Evolutionary conservation across 78 protist species (phyloP).

Genomic region (Chrysochromulina tobinii): DNA sequence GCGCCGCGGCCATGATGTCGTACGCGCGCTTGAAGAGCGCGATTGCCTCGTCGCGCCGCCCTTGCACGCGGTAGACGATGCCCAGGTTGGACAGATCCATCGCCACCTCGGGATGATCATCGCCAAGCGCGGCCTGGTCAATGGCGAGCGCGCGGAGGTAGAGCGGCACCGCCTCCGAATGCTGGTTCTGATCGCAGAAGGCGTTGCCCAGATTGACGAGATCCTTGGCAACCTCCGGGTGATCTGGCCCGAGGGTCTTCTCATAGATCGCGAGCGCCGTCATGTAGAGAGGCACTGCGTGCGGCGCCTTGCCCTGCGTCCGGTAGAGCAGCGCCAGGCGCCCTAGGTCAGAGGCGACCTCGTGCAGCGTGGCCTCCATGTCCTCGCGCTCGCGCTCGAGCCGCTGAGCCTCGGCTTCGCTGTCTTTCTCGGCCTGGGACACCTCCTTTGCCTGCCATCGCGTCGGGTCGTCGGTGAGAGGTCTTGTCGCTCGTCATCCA

Average conservation of each 20-base stretch:
- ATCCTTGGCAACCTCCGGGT: constrained; percentile 4
- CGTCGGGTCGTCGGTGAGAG: too few species aligned
- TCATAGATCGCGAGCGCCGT: neutral
- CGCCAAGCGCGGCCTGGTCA: neutral
- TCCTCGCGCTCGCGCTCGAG: neutral
- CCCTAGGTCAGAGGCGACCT: neutral
- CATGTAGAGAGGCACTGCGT: neutral
- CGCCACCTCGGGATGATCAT: neutral
- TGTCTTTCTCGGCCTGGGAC: too few species aligned
- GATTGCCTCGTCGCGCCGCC: neutral
- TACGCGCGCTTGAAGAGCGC: neutral
- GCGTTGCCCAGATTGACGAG: constrained; percentile 1
- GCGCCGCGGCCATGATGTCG: neutral
- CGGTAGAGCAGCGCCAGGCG: constrained; percentile 8
- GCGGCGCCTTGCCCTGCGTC: neutral
- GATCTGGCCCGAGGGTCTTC: neutral
- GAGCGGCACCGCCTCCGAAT: neutral
- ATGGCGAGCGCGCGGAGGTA: neutral
- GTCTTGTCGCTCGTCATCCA: too few species aligned
- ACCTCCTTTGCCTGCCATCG: too few species aligned
- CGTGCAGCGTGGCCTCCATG: neutral
- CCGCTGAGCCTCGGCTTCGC: neutral
- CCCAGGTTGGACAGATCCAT: neutral
- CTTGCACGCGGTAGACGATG: constrained; percentile 17
- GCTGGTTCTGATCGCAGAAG: neutral